Evolutionary conservation across 1,139 yeast species (phyloP).

Genomic region (Suhomyces wounanorum): DNA sequence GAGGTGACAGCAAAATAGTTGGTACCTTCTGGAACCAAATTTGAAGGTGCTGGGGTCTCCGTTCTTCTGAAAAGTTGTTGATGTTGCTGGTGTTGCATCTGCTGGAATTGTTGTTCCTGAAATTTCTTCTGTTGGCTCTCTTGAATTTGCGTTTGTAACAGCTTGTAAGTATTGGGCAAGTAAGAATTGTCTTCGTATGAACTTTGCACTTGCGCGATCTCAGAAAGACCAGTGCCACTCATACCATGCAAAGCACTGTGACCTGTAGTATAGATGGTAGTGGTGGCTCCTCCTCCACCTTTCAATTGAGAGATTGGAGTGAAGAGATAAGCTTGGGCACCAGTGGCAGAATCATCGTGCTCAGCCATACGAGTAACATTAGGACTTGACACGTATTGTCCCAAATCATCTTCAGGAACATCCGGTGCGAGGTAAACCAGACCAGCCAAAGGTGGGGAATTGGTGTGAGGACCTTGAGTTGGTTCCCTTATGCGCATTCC

Average conservation of each 20-base stretch:
- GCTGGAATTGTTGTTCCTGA: constrained; percentile 21
- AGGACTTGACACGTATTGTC: constrained; percentile 62
- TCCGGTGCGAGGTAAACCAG: constrained; percentile 81
- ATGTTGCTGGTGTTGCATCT: constrained; percentile 22
- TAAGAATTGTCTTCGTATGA: constrained; percentile 15
- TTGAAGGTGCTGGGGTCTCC: constrained; percentile 25
- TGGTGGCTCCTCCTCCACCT: constrained; percentile 36
- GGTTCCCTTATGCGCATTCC: constrained; percentile 84
- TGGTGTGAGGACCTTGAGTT: constrained; percentile 66
- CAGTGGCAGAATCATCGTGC: constrained; percentile 52
- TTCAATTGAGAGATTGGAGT: constrained; percentile 52
- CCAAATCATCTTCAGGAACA: constrained; percentile 74
- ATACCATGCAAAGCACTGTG: constrained; percentile 16
- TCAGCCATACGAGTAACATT: constrained; percentile 57
- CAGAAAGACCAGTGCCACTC: constrained; percentile 11
- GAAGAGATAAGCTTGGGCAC: constrained; percentile 45
- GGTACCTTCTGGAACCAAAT: constrained; percentile 22
- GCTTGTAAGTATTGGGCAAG: constrained; percentile 21
- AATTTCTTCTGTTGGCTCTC: constrained; percentile 20
- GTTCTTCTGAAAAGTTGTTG: constrained; percentile 25
- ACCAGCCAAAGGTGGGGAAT: constrained; percentile 90
- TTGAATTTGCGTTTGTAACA: constrained; percentile 21
- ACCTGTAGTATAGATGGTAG: constrained; percentile 26
- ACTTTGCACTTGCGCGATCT: constrained; percentile 13
- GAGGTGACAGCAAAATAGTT: constrained; percentile 37